Percentiles rank a stretch among this genome's conserved stretches.
phyloP scores from a whole-genome alignment of 2,329 filamentous ascomycete genomes.

The Pezicula rhizophila region DNA sequence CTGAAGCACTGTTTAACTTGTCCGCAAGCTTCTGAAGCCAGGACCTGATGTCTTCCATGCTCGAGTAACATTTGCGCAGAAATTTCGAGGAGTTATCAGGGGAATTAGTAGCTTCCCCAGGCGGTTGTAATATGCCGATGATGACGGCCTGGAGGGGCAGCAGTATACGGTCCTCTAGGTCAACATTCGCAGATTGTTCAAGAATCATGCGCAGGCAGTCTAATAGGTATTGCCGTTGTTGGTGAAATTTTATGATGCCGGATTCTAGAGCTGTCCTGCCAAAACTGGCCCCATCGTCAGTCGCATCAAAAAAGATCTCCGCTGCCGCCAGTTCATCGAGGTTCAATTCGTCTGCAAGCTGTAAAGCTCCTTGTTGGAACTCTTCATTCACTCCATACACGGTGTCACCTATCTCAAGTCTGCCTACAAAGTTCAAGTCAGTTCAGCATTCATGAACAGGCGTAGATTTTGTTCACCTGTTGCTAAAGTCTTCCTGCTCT shows the following conservation, averaged over 20 bases:
- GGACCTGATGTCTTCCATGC: conserved; percentile 69
- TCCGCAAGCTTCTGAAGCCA: conserved; percentile 75
- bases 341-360: conserved; percentile 78
- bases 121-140: conserved; percentile 46
- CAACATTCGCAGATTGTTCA: conserved; percentile 40
- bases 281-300: conserved; percentile 60
- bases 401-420: conserved; percentile 64
- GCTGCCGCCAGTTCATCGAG: conserved; percentile 49
- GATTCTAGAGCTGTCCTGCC: conserved; percentile 71
- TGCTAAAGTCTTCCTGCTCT: conserved; percentile 65
- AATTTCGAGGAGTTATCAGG: conserved; percentile 52
- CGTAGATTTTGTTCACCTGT: conserved; percentile 45
- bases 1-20: conserved; percentile 65
- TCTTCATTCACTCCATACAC: conserved; percentile 79
- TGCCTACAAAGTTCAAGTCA: conserved; percentile 47
- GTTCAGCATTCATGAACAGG: conserved; percentile 6
- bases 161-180: conserved; percentile 36
- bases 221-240: conserved; percentile 74
- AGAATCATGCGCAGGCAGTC: conserved; percentile 79
- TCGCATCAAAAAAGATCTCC: conserved; percentile 66
- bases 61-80: conserved; percentile 66
- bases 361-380: conserved; percentile 76
- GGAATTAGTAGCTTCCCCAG: conserved; percentile 39
- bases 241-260: conserved; percentile 82
- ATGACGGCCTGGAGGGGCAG: conserved; percentile 50